Percentiles rank a stretch among this genome's conserved stretches.
These are phyloP conservation scores for Hippophae rhamnoides DNA, from an alignment of 306 rosid genomes.

Conservation along the genomic window DNA sequence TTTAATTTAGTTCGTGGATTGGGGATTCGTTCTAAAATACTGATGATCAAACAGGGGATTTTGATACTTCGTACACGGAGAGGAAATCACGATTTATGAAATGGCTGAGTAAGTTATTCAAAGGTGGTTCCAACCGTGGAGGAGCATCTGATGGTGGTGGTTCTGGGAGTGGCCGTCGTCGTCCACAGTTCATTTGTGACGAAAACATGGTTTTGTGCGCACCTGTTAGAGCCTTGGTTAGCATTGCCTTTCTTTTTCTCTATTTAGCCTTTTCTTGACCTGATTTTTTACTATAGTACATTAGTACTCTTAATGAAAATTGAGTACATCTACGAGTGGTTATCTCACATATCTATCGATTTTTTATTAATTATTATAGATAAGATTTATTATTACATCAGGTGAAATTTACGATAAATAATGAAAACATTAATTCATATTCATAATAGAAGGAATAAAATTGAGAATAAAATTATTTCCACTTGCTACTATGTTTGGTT, in stretches of 20 bases:
- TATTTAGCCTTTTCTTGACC: neutral
- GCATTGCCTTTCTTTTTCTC: neutral
- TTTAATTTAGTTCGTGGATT: neutral
- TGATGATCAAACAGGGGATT: slow-evolving; percentile 64
- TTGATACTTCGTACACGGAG: slow-evolving; percentile 63
- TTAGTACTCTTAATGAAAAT: too few species aligned
- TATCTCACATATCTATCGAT: too few species aligned
- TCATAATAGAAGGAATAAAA: too few species aligned
- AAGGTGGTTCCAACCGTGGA: slow-evolving; percentile 46
- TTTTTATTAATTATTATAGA: too few species aligned
- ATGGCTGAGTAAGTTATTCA: slow-evolving; percentile 85
- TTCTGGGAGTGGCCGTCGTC: slow-evolving; percentile 17
- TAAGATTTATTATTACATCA: too few species aligned
- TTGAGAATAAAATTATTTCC: too few species aligned
- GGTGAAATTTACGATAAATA: too few species aligned
- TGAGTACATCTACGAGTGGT: too few species aligned
- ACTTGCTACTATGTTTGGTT: too few species aligned
- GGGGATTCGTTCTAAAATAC: slow-evolving; percentile 13
- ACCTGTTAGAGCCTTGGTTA: slow-evolving; percentile 62
- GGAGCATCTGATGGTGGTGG: slow-evolving; percentile 23
- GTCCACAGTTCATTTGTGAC: slow-evolving; percentile 51
- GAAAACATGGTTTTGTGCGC: slow-evolving; percentile 64
- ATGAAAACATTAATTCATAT: too few species aligned
- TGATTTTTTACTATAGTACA: too few species aligned
- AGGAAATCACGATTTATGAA: slow-evolving; percentile 86